Evolutionary conservation across 495 filamentous ascomycete species (phyloP).

Genomic region (Annulohypoxylon bovei): DNA sequence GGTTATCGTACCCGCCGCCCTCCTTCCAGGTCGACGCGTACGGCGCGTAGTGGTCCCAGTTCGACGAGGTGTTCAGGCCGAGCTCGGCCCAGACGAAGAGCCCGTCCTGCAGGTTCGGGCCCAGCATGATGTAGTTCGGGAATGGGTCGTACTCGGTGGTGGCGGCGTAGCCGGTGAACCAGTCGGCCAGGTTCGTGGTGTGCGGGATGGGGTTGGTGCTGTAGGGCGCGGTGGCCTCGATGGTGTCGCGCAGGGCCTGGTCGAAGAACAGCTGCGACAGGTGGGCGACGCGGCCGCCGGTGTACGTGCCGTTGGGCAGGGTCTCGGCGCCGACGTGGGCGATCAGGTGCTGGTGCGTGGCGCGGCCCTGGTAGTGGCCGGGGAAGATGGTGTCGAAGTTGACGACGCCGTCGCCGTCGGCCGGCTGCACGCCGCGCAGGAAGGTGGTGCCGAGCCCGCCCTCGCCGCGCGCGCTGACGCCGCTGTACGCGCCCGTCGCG

Average conservation of each 20-base stretch:
- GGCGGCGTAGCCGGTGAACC: conserved; percentile 49
- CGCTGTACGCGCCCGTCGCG: conserved; percentile 65
- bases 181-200: conserved; percentile 58
- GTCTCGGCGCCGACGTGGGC: conserved; percentile 56
- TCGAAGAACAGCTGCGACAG: conserved; percentile 69
- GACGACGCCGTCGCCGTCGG: conserved; percentile 65
- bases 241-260: conserved; percentile 58
- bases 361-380: conserved; percentile 68
- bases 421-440: conserved; percentile 62
- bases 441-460: conserved; percentile 57
- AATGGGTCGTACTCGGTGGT: conserved; percentile 54
- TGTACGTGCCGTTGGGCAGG: conserved; percentile 58
- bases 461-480: conserved; percentile 48
- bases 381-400: conserved; percentile 67
- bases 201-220: conserved; percentile 58
- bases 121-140: conserved; percentile 57
- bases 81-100: conserved; percentile 68
- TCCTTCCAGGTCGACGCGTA: conserved; percentile 46
- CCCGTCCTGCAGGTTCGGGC: conserved; percentile 58
- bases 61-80: conserved; percentile 62
- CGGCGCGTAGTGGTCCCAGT: conserved; percentile 49
- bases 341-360: conserved; percentile 66
- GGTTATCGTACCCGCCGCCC: conserved; percentile 45
- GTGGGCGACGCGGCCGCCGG: conserved; percentile 59
- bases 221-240: conserved; percentile 65